phyloP scores from a whole-genome alignment of 2,329 filamentous ascomycete genomes.

The Tolypocladium inflatum region DNA sequence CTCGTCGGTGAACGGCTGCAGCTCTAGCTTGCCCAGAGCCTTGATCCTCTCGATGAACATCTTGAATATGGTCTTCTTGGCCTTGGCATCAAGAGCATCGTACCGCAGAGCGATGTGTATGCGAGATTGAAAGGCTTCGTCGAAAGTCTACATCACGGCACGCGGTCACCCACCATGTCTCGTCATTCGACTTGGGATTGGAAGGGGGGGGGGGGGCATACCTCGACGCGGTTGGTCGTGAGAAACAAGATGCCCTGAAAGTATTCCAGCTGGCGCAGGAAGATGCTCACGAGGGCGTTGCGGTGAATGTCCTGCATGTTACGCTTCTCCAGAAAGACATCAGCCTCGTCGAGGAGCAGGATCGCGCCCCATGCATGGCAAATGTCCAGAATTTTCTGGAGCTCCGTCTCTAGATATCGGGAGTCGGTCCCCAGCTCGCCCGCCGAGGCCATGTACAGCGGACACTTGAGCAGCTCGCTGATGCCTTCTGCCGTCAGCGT shows the following conservation, averaged over 20 bases:
- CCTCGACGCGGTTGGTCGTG: constrained; percentile 77
- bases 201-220: constrained; percentile 14
- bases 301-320: constrained; percentile 76
- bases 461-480: constrained; percentile 71
- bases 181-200: constrained; percentile 1
- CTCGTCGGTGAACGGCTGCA: constrained; percentile 52
- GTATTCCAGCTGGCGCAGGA: constrained; percentile 79
- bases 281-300: constrained; percentile 79
- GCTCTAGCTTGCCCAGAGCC: constrained; percentile 50
- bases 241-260: constrained; percentile 87
- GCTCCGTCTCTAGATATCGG: constrained; percentile 60
- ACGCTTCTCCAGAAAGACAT: constrained; percentile 75
- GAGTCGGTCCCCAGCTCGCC: constrained; percentile 77
- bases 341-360: constrained; percentile 75
- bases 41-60: constrained; percentile 71
- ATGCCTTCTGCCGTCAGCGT: constrained; percentile 83
- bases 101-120: constrained; percentile 83
- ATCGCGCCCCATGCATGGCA: constrained; percentile 82
- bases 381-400: constrained; percentile 79
- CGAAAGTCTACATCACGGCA: constrained; percentile 57
- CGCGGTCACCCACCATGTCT: not conserved
- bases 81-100: constrained; percentile 60
- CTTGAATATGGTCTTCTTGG: constrained; percentile 72
- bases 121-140: constrained; percentile 80
- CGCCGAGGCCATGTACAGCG: constrained; percentile 73